Base-by-base conservation (phyloP, 176 grass and related monocot genomes). In the Ampelocalamus luodianensis region DNA sequence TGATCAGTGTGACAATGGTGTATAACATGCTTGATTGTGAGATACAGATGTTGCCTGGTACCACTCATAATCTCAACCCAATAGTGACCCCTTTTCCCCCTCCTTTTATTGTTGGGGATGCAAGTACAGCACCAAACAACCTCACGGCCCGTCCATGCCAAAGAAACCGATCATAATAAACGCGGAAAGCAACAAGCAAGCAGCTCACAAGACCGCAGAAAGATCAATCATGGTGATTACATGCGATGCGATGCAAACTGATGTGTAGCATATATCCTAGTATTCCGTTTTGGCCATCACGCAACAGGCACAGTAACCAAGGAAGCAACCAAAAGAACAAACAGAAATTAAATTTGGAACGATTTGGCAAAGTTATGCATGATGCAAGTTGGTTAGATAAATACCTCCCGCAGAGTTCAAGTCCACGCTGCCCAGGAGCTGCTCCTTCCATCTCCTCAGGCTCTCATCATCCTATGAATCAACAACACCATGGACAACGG, bases 341-440 rank as follows among this genome's bases (percentile, higher is more conserved):
- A 7, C 51, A 20, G 39, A 50, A 68, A 74, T 49, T 53, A 10
- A 85, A 34, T 65, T 40, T 40, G 39, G 44, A 39, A 6, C 5
- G 79, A 65, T 29, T 54, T 81, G 54, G 10, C 26, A 10, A 23
- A 23, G 22, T 23, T n/a, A n/a, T 45, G 11, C 2, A 13, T 23
- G 40, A 58, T 8, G 74, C 40, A 9, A 27, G 10, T 82, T 82
- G 23, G 11, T 24, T 24, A 16, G 59, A 15, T 14, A 1, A 24
- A 82, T 92, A 94, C 96, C 96, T 96, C 96, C 96, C 1, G 96
- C 93, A 65, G 96, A 92, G 82, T 91, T 96, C 87, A 99, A 86
- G 82, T 99, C 91, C 56, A 99, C 96, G 75, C 89, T 91, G 71
- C 96, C 91, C 2, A 99, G 61, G 15, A 99, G 91, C 82, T 99